Evolutionary conservation across 352 stramenopile species (phyloP).

Genomic region (Pelagophyceae sp.): DNA sequence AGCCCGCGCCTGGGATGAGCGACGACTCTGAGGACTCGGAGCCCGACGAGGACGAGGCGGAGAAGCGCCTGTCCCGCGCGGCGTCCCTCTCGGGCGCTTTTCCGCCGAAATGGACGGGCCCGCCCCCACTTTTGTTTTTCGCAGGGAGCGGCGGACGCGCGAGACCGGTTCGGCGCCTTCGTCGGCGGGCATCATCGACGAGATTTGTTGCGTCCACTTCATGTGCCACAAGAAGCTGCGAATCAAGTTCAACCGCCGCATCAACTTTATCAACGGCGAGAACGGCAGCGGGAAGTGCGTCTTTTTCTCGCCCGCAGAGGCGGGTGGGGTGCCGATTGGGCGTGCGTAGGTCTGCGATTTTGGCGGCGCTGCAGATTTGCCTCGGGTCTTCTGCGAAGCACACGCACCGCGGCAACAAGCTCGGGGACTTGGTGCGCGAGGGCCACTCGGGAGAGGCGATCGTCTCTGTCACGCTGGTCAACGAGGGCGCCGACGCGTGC

Average conservation of each 20-base stretch:
- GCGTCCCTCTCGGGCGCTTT: no score
- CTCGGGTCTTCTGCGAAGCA: conserved; percentile 77
- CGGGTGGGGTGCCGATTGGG: conserved; percentile 22
- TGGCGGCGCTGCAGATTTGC: conserved; percentile 93
- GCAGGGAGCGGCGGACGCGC: no score
- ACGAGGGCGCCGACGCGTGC: conserved; percentile 78
- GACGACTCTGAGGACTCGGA: no score
- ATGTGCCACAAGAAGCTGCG: conserved; percentile 91
- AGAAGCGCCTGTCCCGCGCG: no score
- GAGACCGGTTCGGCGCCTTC: no score
- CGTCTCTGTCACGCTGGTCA: conserved; percentile 81
- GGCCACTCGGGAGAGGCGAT: conserved; percentile 63
- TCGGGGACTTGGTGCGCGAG: conserved; percentile 89
- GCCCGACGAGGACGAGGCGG: no score
- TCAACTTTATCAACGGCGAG: conserved; percentile 83
- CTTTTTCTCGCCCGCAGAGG: not conserved
- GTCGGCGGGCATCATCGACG: conserved; percentile 76
- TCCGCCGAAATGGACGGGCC: no score
- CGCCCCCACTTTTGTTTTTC: no score
- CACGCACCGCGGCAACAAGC: conserved; percentile 84
- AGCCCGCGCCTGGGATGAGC: no score
- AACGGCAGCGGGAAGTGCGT: conserved; percentile 80
- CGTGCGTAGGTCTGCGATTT: conserved; percentile 67
- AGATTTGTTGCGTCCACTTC: conserved; percentile 94
- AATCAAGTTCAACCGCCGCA: conserved; percentile 64